These are phyloP conservation scores for button mushroom (Agaricus bisporus) DNA, from an alignment of 768 basidiomycete species.

Conservation along the genomic window DNA sequence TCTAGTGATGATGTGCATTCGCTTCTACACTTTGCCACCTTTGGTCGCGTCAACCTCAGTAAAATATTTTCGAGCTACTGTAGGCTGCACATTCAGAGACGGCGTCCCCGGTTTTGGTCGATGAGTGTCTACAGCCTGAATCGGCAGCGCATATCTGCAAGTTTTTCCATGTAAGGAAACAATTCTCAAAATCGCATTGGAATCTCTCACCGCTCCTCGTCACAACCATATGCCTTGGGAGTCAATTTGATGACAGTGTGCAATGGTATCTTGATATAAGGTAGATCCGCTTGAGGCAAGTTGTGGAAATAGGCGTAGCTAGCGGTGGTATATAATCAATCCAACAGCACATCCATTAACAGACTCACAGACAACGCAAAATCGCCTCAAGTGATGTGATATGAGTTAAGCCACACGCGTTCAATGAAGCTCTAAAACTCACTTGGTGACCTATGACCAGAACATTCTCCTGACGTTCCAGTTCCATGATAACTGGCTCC, in stretches of 20 bases:
- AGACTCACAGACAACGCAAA: slow-evolving; percentile 65
- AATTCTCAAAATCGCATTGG: background rate
- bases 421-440: slow-evolving; percentile 8
- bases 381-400: slow-evolving; percentile 45
- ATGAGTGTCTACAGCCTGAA: slow-evolving; percentile 92
- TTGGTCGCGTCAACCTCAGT: slow-evolving; percentile 11
- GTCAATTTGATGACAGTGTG: slow-evolving; percentile 99
- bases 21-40: background rate
- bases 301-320: slow-evolving; percentile 98
- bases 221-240: slow-evolving; percentile 97
- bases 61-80: slow-evolving; percentile 41
- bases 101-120: slow-evolving; percentile 53
- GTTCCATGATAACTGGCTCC: slow-evolving; percentile 98
- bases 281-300: slow-evolving; percentile 86
- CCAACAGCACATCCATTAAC: background rate
- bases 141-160: slow-evolving; percentile 78
- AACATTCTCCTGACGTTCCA: slow-evolving; percentile 97
- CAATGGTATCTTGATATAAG: slow-evolving; percentile 95
- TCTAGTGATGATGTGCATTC: too few species aligned
- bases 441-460: slow-evolving; percentile 95
- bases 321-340: slow-evolving; percentile 17
- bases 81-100: slow-evolving; percentile 24
- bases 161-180: background rate
- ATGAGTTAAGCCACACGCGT: too few species aligned
- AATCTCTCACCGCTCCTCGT: slow-evolving; percentile 75